Evolutionary conservation across 2,329 filamentous ascomycete species (phyloP), one percentile per base, ranked within the genome.

Genomic region (Arthroderma sp.): DNA sequence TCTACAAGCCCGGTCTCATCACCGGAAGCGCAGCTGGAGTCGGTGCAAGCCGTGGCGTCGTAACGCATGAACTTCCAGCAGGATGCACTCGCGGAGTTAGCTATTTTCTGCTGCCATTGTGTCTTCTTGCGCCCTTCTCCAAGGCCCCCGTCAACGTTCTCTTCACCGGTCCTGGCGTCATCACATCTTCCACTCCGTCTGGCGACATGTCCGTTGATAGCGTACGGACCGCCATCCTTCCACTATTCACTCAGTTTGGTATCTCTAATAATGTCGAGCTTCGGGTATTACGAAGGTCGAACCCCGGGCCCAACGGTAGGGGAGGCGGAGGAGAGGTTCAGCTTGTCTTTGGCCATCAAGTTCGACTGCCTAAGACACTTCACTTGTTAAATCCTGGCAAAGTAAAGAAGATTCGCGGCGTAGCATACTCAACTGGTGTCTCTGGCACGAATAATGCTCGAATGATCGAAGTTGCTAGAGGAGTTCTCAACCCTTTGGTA

Each of bases 271-370:
- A 83, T 61, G 86, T 98, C 64, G 93, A 97, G 73, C 74, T 98
- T 49, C 78, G 90, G 33, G 85, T 97, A 4, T 74, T 96, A 60
- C 84, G 78, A 66, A 78, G 93, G 59, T 91, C 88, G 13, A 93
- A 90, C 68, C 80, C 86, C 0, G 88, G 88, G 0, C 78, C 81
- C 0, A 81, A 82, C 49, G 91, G 89, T 1, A 81, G 80, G 59
- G 88, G 89, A 28, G 93, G 91, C 39, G 90, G 88, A 43, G 93
- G 93, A 43, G 81, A 94, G 57, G 91, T 98, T n/a, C 91, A 96
- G 72, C 76, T 98, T 59, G 80, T 91, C 6, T 97, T 97, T 68
- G 90, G 88, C 19, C 91, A 91, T 70, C 93, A 98, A 73, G 86
- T 98, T 11, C 83, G 91, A 38, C 76, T 97, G 55, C 93, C 93